Conservation (phyloP, 345 rosid genomes). For the Aquilaria malaccensis region DNA sequence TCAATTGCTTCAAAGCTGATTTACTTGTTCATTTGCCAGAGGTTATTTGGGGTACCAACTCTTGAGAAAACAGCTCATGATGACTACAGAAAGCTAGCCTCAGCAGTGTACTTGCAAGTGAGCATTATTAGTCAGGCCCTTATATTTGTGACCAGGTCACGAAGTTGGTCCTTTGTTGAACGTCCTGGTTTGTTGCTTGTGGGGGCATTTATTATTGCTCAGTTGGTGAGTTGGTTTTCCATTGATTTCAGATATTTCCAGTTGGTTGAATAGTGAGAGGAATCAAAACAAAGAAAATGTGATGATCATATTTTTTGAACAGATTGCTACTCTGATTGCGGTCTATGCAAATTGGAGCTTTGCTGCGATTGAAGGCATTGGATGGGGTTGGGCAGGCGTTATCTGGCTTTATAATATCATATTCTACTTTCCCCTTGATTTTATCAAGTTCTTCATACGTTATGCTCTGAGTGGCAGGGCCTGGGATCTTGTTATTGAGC, state of each 20-base stretch:
- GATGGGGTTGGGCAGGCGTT: slow-evolving; percentile 99
- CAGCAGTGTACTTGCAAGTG: slow-evolving; percentile 94
- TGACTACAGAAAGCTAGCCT: slow-evolving; percentile 90
- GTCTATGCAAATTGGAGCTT: slow-evolving; percentile 95
- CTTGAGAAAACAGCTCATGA: slow-evolving; percentile 89
- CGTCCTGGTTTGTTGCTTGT: slow-evolving; percentile 84
- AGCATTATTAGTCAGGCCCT: slow-evolving; percentile 97
- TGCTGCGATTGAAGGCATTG: slow-evolving; percentile 95
- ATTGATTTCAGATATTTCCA: slow-evolving; percentile 7
- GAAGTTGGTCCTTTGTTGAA: slow-evolving; percentile 94
- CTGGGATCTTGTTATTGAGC: slow-evolving; percentile 98
- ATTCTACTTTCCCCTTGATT: slow-evolving; percentile 83
- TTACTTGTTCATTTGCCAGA: slow-evolving; percentile 32
- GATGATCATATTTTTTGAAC: slow-evolving; percentile 15
- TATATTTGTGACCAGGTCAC: slow-evolving; percentile 89
- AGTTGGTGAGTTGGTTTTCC: slow-evolving; percentile 55
- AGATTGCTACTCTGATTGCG: slow-evolving; percentile 96
- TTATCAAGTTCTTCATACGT: slow-evolving; percentile 85
- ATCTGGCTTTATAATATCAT: slow-evolving; percentile 93
- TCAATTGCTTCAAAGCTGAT: slow-evolving; percentile 7
- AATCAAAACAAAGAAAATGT: slow-evolving; percentile 1
- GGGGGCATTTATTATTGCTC: slow-evolving; percentile 77
- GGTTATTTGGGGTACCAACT: slow-evolving; percentile 73
- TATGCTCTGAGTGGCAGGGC: slow-evolving; percentile 95
- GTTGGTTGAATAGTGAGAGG: background rate